Percentiles rank a stretch among this genome's conserved stretches.
Evolutionary conservation across 129 eudicot genomes (phyloP).

Genomic region (Ambrosia trifida): DNA sequence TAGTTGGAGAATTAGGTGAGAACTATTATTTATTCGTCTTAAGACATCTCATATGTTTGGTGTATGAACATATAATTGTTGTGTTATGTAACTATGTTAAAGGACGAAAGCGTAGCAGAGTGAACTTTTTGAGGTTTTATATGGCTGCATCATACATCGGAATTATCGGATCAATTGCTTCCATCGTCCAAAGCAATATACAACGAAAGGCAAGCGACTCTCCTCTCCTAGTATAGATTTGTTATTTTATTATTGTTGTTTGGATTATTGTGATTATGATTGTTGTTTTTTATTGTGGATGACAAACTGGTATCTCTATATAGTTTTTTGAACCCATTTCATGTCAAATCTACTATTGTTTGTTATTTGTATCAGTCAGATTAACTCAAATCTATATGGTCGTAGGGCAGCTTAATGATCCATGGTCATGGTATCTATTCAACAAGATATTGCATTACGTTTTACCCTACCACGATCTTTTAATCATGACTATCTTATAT

Average conservation of each 20-base stretch:
- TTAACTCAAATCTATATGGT: background rate
- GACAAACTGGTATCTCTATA: background rate
- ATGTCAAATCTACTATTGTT: background rate
- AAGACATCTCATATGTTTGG: constrained; percentile 2
- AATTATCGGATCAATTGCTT: constrained; percentile 39
- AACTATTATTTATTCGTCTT: background rate
- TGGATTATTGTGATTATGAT: background rate
- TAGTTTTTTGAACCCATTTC: background rate
- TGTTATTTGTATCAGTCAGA: background rate
- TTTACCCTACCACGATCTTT: background rate
- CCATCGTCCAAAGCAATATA: constrained; percentile 33
- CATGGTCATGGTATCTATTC: background rate
- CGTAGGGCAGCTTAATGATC: background rate
- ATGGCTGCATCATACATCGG: constrained; percentile 49
- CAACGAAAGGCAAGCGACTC: constrained; percentile 41
- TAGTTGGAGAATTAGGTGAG: constrained; percentile 73
- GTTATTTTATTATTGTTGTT: background rate
- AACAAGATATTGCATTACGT: constrained; percentile 1
- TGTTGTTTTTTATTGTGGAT: background rate
- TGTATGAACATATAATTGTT: background rate
- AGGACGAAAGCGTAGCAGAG: constrained; percentile 79
- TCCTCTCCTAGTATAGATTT: constrained; percentile 1
- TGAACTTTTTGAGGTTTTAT: constrained; percentile 51
- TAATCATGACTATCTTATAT: background rate
- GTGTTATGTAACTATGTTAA: constrained; percentile 26